Evolutionary conservation across 2,329 filamentous ascomycete genomes (phyloP), one percentile per base, ranked within the genome.

Genomic region (Amesomyces nigricolor): DNA sequence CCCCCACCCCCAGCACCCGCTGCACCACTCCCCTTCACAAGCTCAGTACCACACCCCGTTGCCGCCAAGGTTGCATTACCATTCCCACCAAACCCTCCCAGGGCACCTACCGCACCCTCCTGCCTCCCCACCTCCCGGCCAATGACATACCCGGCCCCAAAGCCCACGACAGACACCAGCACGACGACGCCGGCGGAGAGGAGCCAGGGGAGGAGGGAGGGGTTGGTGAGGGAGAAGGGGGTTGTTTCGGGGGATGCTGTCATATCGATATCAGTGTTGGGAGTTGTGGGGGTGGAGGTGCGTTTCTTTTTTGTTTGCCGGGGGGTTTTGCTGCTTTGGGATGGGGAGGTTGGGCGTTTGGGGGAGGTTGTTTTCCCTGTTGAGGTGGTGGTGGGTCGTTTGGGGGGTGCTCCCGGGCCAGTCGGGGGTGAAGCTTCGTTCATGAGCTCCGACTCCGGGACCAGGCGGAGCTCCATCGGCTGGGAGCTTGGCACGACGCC

Each of bases 111-210:
- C n/a, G 78, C 67, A 11, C 72, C 72, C 64, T 87, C 83, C 61
- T 85, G 80, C 35, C 80, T 76, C 3, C 84, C 84, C 22, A 85
- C 82, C 62, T 87, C 84, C 26, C 83, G 75, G 5, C 85, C 84
- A 57, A 86, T 82, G 22, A 86, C 83, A 63, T 86, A 86, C 10
- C 85, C 84, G 8, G 84, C 84, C 2, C 84, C 82, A 61, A 88
- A 87, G 2, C 83, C 83, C 35, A 87, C 83, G 1, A 86, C 84
- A 7, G 81, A 84, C 3, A 87, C 80, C 10, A 88, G 74, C 8
- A 87, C 82, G 1, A 87, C 80, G 1, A 87, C 83, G 16, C 85
- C 83, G 7, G 84, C 83, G 54, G 80, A 82, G 52, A 87, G 76
- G 5, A 84, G 81, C 81, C 83, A 86, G 0, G 83, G 82, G 48